Percentiles rank a stretch among this genome's conserved stretches.
These are phyloP conservation scores for Lipomyces oligophaga DNA, from an alignment of 805 yeast genomes.

Conservation along the genomic window DNA sequence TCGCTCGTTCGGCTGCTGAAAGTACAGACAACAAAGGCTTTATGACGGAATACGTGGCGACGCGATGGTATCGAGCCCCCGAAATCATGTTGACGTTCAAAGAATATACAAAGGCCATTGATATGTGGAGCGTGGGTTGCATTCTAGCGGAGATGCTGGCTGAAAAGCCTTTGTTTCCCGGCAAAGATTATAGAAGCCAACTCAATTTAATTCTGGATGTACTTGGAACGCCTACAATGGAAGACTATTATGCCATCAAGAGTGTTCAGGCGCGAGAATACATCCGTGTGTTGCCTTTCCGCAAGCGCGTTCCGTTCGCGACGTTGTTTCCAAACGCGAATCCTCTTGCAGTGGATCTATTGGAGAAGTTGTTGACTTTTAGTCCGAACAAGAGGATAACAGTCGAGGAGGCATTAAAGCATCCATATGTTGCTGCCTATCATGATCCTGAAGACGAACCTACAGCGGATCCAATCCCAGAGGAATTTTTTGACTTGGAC, in stretches of 20 bases:
- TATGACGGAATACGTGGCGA: constrained; percentile 97
- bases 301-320: constrained; percentile 56
- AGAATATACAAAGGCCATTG: constrained; percentile 90
- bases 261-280: constrained; percentile 86
- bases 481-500: constrained; percentile 87
- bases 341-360: constrained; percentile 63
- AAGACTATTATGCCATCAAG: constrained; percentile 54
- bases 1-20: constrained; percentile 62
- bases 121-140: constrained; percentile 96
- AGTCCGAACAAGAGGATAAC: constrained; percentile 80
- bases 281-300: constrained; percentile 71
- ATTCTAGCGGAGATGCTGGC: constrained; percentile 85
- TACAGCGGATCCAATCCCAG: constrained; percentile 72
- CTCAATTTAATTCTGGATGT: constrained; percentile 77
- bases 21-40: constrained; percentile 66
- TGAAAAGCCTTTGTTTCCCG: constrained; percentile 88
- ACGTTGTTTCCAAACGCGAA: constrained; percentile 46
- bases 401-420: constrained; percentile 77
- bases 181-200: constrained; percentile 90
- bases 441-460: constrained; percentile 97
- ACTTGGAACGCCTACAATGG: constrained; percentile 81
- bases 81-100: constrained; percentile 95
- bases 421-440: constrained; percentile 81
- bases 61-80: constrained; percentile 97
- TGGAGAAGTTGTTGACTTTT: constrained; percentile 70